Evolutionary conservation across 2,329 filamentous ascomycete genomes (phyloP).

Genomic region (Botrytis sinoallii): DNA sequence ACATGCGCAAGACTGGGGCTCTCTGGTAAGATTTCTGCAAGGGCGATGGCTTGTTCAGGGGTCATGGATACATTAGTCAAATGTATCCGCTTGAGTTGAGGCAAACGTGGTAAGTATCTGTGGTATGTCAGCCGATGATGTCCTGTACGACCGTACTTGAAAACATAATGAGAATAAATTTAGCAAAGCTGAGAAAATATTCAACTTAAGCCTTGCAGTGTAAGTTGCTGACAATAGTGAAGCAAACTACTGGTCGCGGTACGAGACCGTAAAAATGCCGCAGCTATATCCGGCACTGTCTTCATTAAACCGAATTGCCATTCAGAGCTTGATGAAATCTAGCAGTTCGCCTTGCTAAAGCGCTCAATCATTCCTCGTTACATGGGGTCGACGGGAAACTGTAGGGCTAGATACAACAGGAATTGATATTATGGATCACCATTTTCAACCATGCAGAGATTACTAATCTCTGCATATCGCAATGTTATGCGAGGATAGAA

Average conservation of each 20-base stretch:
- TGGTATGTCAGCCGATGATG: constrained; percentile 12
- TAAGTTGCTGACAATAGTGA: constrained; percentile 11
- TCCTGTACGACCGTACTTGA: not conserved
- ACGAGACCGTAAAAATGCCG: not conserved
- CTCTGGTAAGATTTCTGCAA: constrained; percentile 89
- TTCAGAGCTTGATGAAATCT: not conserved
- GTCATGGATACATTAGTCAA: constrained; percentile 80
- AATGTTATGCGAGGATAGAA: not conserved
- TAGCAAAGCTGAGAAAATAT: constrained; percentile 12
- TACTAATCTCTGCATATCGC: constrained; percentile 9
- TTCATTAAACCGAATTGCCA: not conserved
- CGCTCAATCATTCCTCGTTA: not conserved
- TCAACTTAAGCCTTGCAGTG: not conserved
- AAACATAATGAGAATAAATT: not conserved
- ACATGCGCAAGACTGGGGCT: constrained; percentile 78
- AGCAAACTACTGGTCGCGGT: constrained; percentile 12
- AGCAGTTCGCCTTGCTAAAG: not conserved
- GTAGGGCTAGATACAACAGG: constrained; percentile 7
- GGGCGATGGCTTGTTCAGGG: constrained; percentile 82
- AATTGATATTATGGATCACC: not conserved
- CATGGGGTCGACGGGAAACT: not conserved
- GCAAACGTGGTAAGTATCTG: constrained; percentile 75
- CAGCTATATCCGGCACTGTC: not conserved
- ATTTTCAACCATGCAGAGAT: not conserved
- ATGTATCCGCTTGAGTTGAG: constrained; percentile 77